Base-by-base conservation (phyloP, 2,329 filamentous ascomycete genomes). In the Neoscytalidium dimidiatum region DNA sequence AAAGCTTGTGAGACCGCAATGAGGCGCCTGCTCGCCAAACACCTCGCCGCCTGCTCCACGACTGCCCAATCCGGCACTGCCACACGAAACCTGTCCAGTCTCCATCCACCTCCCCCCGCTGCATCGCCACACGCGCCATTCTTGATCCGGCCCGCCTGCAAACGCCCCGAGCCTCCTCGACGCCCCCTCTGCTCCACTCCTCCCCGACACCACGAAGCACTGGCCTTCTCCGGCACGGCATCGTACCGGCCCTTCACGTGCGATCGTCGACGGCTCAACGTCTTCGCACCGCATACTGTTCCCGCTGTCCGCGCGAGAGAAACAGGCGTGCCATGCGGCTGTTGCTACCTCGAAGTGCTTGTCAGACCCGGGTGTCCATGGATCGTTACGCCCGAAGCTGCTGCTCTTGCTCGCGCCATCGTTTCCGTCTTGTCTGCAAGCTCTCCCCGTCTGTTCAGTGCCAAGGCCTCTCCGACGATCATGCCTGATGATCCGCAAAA, bases 1-100 rank as follows among this genome's bases (percentile, higher is more conserved):
- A 63, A 62, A 63, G 60, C 60, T 53, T 63, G 60, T 53, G 53
- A 58, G 53, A 58, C 35, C 14, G 23, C 23, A 11, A 41, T 57
- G 52, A 57, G 35, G 52, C 33, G 35, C 35, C 43, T 57, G 52
- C 52, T 43, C 52, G 33, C 52, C 52, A 35, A 58, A 43, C 14
- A 52, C 49, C 9, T 23, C 5, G 9, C 26, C 46, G 21, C 8
- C 44, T 4, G 23, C 49, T 8, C 29, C 49, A 19, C 29, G n/a
- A 53, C 35, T 23, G 23, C 52, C 56, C n/a, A 46, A 44, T 46
- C 38, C 14, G 38, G 56, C 38, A 13, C 56, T 31, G 38, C 38
- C 29, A 60, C 41, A 48, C 43, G 41, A 61, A 46, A 61, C 26
- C 41, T 11, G 33, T 48, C 29, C 31, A 49, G 38, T 33, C 38